Evolutionary conservation across 768 basidiomycete species (phyloP).

Genomic region (Kwoniella pini): DNA sequence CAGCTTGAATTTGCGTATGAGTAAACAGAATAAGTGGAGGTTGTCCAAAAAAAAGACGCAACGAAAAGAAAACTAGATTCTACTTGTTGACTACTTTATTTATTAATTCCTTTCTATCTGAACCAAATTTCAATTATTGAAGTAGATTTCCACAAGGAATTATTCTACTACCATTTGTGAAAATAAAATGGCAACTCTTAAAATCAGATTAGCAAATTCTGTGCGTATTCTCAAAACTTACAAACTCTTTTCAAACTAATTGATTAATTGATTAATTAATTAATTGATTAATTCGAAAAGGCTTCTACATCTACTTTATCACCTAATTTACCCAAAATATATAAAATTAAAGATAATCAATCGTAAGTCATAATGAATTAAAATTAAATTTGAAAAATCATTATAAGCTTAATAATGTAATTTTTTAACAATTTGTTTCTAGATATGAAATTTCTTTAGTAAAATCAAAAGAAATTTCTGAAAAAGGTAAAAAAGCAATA

Average conservation of each 20-base stretch:
- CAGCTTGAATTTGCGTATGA: too few species aligned
- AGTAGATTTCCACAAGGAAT: too few species aligned
- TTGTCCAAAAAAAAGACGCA: too few species aligned
- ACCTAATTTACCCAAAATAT: slow-evolving; percentile 3
- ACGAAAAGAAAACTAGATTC: too few species aligned
- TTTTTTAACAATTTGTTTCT: neutral
- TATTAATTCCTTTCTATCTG: too few species aligned
- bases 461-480: slow-evolving; percentile 2
- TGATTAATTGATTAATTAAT: neutral
- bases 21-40: slow-evolving; percentile 12
- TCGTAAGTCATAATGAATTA: too few species aligned
- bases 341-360: neutral
- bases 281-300: neutral
- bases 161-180: too few species aligned
- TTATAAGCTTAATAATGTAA: too few species aligned
- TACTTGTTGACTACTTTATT: too few species aligned
- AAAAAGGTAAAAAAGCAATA: slow-evolving; percentile 10
- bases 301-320: slow-evolving; percentile 17
- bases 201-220: slow-evolving; percentile 14
- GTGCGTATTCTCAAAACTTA: neutral
- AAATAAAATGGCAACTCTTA: slow-evolving; percentile 13
- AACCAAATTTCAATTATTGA: too few species aligned
- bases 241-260: neutral
- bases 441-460: slow-evolving; percentile 17
- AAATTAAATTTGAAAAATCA: too few species aligned